Percentiles rank a stretch among this genome's conserved stretches.
These are phyloP conservation scores for Camelina neglecta DNA, from an alignment of 345 rosid genomes.

Conservation along the genomic window DNA sequence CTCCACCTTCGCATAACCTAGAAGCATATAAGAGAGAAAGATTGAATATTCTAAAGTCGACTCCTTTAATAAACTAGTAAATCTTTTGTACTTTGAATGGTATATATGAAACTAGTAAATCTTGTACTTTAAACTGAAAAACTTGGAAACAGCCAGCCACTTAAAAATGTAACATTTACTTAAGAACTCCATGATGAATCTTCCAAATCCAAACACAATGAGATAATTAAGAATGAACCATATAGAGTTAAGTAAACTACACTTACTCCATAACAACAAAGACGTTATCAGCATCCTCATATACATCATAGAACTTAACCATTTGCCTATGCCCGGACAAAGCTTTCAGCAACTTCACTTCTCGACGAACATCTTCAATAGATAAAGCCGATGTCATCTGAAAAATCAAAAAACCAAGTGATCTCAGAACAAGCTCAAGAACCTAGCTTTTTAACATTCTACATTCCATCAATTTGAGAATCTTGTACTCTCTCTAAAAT, in stretches of 20 bases:
- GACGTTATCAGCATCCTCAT: slow-evolving; percentile 78
- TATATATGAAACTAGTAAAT: neutral
- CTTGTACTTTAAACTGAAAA: slow-evolving; percentile 8
- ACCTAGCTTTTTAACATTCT: neutral
- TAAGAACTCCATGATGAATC: neutral
- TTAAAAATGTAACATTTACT: neutral
- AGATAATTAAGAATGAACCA: neutral
- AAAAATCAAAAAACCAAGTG: neutral
- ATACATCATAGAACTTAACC: slow-evolving; percentile 84
- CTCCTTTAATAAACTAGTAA: slow-evolving; percentile 17
- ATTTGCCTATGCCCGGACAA: slow-evolving; percentile 82
- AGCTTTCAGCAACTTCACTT: slow-evolving; percentile 89
- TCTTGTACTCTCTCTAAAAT: neutral
- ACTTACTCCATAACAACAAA: slow-evolving; percentile 96
- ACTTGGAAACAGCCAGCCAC: neutral
- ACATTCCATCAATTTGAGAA: slow-evolving; percentile 7
- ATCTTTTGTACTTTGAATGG: neutral
- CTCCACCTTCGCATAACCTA: slow-evolving; percentile 99
- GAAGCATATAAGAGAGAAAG: slow-evolving; percentile 16
- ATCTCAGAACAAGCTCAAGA: slow-evolving; percentile 2
- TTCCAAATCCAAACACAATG: neutral
- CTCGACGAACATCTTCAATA: slow-evolving; percentile 95
- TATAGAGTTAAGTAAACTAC: slow-evolving; percentile 32
- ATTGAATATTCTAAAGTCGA: slow-evolving; percentile 3
- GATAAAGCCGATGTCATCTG: slow-evolving; percentile 94